phyloP scores from a whole-genome alignment of 1,284 basidiomycete genomes.

The Schizophyllum amplum region DNA sequence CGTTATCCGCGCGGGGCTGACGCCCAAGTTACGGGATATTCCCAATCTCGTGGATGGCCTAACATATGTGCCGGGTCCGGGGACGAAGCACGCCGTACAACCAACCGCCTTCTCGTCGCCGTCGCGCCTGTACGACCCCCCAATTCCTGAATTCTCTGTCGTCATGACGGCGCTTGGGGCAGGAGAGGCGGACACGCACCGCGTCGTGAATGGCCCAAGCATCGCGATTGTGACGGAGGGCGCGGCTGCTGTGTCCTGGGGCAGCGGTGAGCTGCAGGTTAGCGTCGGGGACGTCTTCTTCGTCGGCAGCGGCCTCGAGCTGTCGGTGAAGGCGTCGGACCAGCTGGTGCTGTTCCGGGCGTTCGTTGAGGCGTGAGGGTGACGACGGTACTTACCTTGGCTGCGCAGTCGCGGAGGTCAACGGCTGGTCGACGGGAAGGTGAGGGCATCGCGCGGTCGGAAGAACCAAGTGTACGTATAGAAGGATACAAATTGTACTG shows the following conservation, averaged over 20 bases:
- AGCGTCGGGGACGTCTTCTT: slow-evolving; percentile 77
- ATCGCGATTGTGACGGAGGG: slow-evolving; percentile 76
- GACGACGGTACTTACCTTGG: neutral
- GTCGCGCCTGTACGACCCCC: slow-evolving; percentile 80
- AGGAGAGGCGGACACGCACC: slow-evolving; percentile 46
- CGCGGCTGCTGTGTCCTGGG: slow-evolving; percentile 46
- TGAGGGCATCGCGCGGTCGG: neutral
- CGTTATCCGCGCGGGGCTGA: slow-evolving; percentile 96
- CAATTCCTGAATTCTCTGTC: slow-evolving; percentile 92
- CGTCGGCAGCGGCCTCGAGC: slow-evolving; percentile 62
- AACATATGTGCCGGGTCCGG: slow-evolving; percentile 74
- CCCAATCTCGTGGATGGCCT: slow-evolving; percentile 84
- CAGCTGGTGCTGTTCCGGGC: neutral
- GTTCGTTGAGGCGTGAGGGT: neutral
- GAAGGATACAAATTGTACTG: neutral
- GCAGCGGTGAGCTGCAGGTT: slow-evolving; percentile 34
- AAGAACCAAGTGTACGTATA: neutral
- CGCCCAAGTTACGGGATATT: slow-evolving; percentile 93
- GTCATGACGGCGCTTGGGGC: slow-evolving; percentile 50
- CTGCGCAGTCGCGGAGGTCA: neutral
- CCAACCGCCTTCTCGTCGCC: slow-evolving; percentile 39
- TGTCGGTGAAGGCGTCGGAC: neutral
- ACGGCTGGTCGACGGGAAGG: neutral
- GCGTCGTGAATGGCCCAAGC: slow-evolving; percentile 74
- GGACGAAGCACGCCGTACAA: slow-evolving; percentile 61